phyloP scores from a whole-genome alignment of 768 basidiomycete genomes.

The Suillus sp. region DNA sequence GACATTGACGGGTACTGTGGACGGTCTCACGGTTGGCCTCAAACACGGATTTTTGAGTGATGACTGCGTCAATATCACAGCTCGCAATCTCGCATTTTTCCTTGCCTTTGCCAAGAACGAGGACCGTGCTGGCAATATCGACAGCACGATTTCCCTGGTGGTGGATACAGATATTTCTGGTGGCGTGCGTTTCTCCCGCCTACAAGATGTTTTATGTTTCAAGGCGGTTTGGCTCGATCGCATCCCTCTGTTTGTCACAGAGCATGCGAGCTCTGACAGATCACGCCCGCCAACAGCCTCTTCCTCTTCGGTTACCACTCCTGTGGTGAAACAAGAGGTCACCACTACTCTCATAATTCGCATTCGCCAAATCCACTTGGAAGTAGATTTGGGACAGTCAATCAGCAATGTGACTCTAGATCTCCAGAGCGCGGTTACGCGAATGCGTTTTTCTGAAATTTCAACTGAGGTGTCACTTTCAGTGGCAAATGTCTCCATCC shows the following conservation, averaged over 20 bases:
- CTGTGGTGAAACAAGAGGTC: slow-evolving; percentile 44
- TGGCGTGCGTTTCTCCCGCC: slow-evolving; percentile 76
- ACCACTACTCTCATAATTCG: slow-evolving; percentile 68
- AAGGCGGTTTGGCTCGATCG: slow-evolving; percentile 94
- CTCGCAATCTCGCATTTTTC: slow-evolving; percentile 80
- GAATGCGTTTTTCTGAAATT: slow-evolving; percentile 64
- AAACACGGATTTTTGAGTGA: slow-evolving; percentile 86
- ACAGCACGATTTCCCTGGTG: slow-evolving; percentile 68
- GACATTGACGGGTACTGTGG: slow-evolving; percentile 76
- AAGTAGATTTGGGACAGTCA: slow-evolving; percentile 83
- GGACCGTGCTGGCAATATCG: slow-evolving; percentile 33
- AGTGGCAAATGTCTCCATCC: slow-evolving; percentile 53
- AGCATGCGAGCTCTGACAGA: slow-evolving; percentile 25
- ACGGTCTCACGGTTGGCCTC: slow-evolving; percentile 77
- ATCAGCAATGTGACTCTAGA: slow-evolving; percentile 73
- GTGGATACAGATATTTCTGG: slow-evolving; percentile 87
- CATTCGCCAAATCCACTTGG: slow-evolving; percentile 70
- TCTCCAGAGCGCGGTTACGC: slow-evolving; percentile 61
- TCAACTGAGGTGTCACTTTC: slow-evolving; percentile 67
- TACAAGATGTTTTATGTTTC: slow-evolving; percentile 93
- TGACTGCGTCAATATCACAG: slow-evolving; percentile 78
- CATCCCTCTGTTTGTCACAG: slow-evolving; percentile 70
- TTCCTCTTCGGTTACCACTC: slow-evolving; percentile 17
- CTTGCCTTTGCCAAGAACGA: slow-evolving; percentile 63
- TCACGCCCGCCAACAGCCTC: slow-evolving; percentile 22